Conservation (phyloP, 768 basidiomycete species). For the Podaxis sp. region DNA sequence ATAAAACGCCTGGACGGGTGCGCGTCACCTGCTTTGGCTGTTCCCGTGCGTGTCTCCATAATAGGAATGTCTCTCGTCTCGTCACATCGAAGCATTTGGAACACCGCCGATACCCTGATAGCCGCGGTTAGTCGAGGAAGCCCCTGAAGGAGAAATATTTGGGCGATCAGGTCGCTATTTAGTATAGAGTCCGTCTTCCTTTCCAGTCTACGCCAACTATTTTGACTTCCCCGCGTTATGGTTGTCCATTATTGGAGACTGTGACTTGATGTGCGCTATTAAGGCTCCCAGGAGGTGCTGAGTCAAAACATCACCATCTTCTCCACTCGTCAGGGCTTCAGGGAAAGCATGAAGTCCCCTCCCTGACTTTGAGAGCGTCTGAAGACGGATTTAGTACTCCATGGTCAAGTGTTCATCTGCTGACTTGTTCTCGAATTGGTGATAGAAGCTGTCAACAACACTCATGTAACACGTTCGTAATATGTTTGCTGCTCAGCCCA, state of each 20-base stretch:
- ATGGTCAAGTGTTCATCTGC: constrained; percentile 8
- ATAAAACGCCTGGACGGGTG: constrained; percentile 1
- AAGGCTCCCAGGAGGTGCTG: background rate
- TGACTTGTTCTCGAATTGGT: constrained; percentile 5
- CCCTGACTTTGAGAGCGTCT: constrained; percentile 4
- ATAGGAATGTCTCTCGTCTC: background rate
- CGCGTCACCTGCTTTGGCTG: background rate
- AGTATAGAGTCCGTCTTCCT: constrained; percentile 6
- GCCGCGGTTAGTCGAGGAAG: constrained; percentile 6
- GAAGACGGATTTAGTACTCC: constrained; percentile 5
- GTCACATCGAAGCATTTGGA: background rate
- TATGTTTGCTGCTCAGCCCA: background rate
- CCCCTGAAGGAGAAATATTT: constrained; percentile 18
- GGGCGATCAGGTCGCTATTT: constrained; percentile 29
- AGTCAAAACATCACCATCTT: background rate
- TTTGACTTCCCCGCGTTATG: constrained; percentile 16
- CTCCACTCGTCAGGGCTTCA: background rate
- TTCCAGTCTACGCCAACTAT: background rate
- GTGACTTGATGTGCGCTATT: background rate
- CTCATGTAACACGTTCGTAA: background rate
- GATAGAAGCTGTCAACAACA: constrained; percentile 12
- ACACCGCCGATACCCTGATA: constrained; percentile 14
- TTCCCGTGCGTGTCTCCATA: background rate
- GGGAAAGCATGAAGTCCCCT: background rate
- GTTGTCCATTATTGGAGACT: constrained; percentile 18